Conservation (phyloP, 306 rosid genomes). For the Corylus americana region DNA sequence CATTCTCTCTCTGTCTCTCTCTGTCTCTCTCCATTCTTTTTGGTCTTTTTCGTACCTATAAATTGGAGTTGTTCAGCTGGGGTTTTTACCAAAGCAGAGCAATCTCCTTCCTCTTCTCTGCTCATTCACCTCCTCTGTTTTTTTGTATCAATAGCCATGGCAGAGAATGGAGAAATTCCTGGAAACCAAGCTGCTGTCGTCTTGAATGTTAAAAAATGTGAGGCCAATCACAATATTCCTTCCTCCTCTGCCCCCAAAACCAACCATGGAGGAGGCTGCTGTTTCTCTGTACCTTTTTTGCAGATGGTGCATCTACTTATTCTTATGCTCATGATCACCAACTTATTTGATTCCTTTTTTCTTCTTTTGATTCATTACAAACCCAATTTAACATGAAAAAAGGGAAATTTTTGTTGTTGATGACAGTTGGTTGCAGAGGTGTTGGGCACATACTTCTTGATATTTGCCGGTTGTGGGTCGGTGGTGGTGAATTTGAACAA, state of each 20-base stretch:
- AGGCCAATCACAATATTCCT: neutral
- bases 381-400: neutral
- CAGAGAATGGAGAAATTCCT: slow-evolving; percentile 35
- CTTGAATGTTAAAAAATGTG: slow-evolving; percentile 42
- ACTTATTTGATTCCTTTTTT: neutral
- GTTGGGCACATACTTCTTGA: slow-evolving; percentile 75
- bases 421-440: slow-evolving; percentile 72
- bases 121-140: neutral
- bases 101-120: neutral
- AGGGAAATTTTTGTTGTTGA: neutral
- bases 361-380: neutral
- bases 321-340: neutral
- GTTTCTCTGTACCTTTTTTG: slow-evolving; percentile 45
- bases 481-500: slow-evolving; percentile 55
- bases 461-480: slow-evolving; percentile 76
- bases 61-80: slow-evolving; percentile 27
- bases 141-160: slow-evolving; percentile 38
- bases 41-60: slow-evolving; percentile 39
- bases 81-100: slow-evolving; percentile 13
- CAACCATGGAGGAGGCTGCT: slow-evolving; percentile 11
- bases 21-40: neutral
- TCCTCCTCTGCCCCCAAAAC: slow-evolving; percentile 12
- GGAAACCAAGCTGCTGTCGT: slow-evolving; percentile 36
- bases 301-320: slow-evolving; percentile 57
- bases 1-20: slow-evolving; percentile 7